These are phyloP conservation scores for Suaeda aralocaspica DNA, from an alignment of 148 eudicot genomes.

Conservation along the genomic window DNA sequence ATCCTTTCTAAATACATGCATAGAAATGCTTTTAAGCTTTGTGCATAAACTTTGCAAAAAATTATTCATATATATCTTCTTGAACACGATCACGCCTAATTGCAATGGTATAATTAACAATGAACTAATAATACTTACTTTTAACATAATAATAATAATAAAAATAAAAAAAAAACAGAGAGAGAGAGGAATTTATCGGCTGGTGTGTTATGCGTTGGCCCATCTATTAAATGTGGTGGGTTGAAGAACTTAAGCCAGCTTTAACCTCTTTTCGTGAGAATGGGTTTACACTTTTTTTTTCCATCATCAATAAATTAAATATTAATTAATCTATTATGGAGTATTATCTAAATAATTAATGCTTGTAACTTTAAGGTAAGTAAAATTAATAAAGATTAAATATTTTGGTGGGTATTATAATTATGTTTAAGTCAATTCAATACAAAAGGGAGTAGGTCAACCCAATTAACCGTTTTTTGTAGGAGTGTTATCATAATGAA, in stretches of 20 bases:
- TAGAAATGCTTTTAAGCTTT: background rate
- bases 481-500: too few relatives aligned
- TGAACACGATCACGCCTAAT: slow-evolving; percentile 5
- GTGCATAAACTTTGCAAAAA: background rate
- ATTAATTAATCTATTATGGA: background rate
- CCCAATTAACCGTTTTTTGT: too few relatives aligned
- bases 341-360: too few relatives aligned
- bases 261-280: slow-evolving; percentile 19
- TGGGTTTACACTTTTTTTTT: background rate
- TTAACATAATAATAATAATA: slow-evolving; percentile 10
- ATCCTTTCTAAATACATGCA: too few relatives aligned
- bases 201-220: slow-evolving; percentile 24
- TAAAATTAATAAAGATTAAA: too few relatives aligned
- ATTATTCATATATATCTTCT: slow-evolving; percentile 2
- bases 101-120: background rate
- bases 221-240: slow-evolving; percentile 16
- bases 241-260: slow-evolving; percentile 7
- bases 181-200: slow-evolving; percentile 21
- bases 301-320: background rate
- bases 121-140: background rate
- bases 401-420: too few relatives aligned
- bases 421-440: too few relatives aligned
- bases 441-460: too few relatives aligned
- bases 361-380: too few relatives aligned
- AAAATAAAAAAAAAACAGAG: too few relatives aligned